Base-by-base conservation (phyloP, 495 filamentous ascomycete genomes). In the Lasiosphaeria hispida region DNA sequence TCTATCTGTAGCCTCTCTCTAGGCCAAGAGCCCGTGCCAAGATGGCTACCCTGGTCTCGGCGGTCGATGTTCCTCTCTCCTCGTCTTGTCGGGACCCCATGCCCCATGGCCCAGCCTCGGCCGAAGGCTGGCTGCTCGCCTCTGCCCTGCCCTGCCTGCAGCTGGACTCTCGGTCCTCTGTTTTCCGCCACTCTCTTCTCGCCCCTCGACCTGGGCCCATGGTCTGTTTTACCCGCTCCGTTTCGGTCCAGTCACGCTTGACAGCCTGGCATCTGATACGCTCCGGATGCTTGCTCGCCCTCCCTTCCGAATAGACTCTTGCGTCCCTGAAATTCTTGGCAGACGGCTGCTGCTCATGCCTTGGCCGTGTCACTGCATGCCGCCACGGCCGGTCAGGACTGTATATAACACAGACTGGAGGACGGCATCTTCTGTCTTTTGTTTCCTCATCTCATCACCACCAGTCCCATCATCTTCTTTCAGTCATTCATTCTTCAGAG, bases 401-500 rank as follows among this genome's bases (percentile, higher is more conserved):
- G 64, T 71, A 78, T 78, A 78, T 78, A 78, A 78, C 62, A 62
- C 48, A 35, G 54, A 34, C 48, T 48, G 55, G 63, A 50, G 48
- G 57, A 61, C 23, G 51, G 44, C 51, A 43, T 63, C 58, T 60
- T 64, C 38, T 36, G 35, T 4, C 41, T 67, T 67, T 69, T 64
- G 55, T 71, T 65, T 74, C 67, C 44, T 60, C 73, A 75, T 72
- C 69, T 68, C 67, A 74, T 57, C 60, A 69, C 66, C 63, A 68
- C 69, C 61, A 63, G 63, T 59, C 56, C 62, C 37, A 55, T 44
- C 59, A 38, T 62, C 53, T 66, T 70, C 65, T 67, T 41, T 71
- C 67, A 69, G 61, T 76, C 75, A 73, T 76, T 78, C 76, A 72
- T 73, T 76, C 66, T 75, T 72, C 72, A 77, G 74, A 79, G 75